phyloP scores from a whole-genome alignment of 768 basidiomycete genomes.

The Calvatia gigantea region DNA sequence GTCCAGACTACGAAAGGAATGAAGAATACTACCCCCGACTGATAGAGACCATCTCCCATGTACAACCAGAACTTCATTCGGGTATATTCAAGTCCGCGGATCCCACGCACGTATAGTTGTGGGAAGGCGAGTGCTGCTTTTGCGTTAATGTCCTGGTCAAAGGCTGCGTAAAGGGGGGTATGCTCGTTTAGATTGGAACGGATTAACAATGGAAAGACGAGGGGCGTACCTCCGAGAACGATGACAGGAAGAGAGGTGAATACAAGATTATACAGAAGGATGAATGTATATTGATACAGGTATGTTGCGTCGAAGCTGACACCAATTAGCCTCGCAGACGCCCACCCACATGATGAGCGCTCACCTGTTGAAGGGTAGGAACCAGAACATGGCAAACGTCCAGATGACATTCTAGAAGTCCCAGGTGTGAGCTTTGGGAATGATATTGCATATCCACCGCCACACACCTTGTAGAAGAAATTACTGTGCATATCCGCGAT shows the following conservation, averaged over 20 bases:
- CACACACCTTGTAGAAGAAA: constrained; percentile 93
- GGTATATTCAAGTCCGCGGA: constrained; percentile 91
- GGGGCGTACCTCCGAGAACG: constrained; percentile 71
- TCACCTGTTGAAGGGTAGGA: constrained; percentile 80
- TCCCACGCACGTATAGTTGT: constrained; percentile 93
- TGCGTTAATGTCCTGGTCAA: constrained; percentile 94
- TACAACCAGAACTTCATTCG: constrained; percentile 90
- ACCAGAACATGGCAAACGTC: constrained; percentile 96
- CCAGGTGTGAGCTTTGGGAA: neutral
- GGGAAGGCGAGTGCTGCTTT: constrained; percentile 89
- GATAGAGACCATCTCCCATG: constrained; percentile 93
- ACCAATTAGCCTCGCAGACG: constrained; percentile 3
- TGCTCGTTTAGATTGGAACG: constrained; percentile 6
- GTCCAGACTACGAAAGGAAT: constrained; percentile 78
- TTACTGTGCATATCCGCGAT: constrained; percentile 96
- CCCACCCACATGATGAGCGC: constrained; percentile 16
- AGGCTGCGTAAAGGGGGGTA: constrained; percentile 45
- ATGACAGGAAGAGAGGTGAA: constrained; percentile 95
- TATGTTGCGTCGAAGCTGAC: constrained; percentile 90
- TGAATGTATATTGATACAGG: constrained; percentile 92
- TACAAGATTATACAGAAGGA: constrained; percentile 85
- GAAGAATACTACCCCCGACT: constrained; percentile 84
- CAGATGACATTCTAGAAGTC: constrained; percentile 78
- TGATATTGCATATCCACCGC: neutral
- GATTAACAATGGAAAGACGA: neutral